Evolutionary conservation across 768 basidiomycete genomes (phyloP).

Genomic region (Hebeloma cylindrosporum): DNA sequence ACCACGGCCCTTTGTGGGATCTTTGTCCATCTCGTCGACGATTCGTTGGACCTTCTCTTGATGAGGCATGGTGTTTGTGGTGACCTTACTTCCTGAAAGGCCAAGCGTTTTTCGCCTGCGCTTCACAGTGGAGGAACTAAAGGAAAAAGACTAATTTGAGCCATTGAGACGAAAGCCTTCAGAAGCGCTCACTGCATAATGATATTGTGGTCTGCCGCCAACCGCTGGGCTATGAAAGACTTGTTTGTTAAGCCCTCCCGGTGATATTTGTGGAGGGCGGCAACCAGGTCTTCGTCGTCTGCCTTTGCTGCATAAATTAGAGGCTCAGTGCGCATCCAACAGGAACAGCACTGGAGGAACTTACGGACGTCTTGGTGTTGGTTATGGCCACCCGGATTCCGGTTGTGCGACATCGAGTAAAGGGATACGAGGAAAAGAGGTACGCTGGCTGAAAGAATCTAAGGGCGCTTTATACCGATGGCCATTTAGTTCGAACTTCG

Average conservation of each 20-base stretch:
- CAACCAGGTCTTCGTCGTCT: constrained; percentile 11
- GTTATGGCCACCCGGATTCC: constrained; percentile 21
- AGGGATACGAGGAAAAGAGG: too few species aligned
- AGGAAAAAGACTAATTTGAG: background rate
- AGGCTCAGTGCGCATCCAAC: too few species aligned
- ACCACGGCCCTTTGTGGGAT: constrained; percentile 19
- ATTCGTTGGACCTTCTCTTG: constrained; percentile 21
- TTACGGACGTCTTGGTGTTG: constrained; percentile 15
- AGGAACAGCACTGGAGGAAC: background rate
- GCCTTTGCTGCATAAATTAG: too few species aligned
- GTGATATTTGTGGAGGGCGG: constrained; percentile 22
- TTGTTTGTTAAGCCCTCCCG: constrained; percentile 19
- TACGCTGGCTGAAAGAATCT: too few species aligned
- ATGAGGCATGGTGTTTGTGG: constrained; percentile 16
- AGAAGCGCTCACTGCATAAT: constrained; percentile 15
- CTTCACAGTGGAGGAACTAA: constrained; percentile 19
- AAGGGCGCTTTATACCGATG: too few species aligned
- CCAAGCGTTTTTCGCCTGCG: constrained; percentile 16
- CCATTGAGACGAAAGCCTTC: constrained; percentile 3
- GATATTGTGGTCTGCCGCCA: constrained; percentile 21
- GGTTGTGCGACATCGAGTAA: too few species aligned
- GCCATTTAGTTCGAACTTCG: too few species aligned
- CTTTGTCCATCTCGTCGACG: constrained; percentile 22
- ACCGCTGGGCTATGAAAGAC: constrained; percentile 12
- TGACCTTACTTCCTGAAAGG: constrained; percentile 16